Percentiles rank a stretch among this genome's conserved stretches.
These are phyloP conservation scores for Xanthoceras sorbifolium DNA, from an alignment of 345 rosid genomes.

Conservation along the genomic window DNA sequence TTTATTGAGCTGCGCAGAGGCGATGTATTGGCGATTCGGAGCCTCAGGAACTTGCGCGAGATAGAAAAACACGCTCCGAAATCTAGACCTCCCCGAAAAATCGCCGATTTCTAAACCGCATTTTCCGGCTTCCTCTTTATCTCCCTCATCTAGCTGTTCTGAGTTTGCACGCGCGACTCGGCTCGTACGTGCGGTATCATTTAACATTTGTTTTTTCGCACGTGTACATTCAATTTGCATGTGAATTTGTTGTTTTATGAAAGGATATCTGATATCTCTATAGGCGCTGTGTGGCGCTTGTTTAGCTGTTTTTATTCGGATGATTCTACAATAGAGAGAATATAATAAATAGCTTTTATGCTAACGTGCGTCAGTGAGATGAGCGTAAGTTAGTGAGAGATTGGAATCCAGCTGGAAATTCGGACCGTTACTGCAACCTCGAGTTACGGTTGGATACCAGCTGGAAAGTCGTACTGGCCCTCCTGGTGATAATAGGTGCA, in stretches of 20 bases:
- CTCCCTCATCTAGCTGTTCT: neutral
- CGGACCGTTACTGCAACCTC: conserved; percentile 52
- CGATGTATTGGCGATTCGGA: conserved; percentile 57
- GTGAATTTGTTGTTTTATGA: conserved; percentile 29
- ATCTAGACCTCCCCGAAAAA: conserved; percentile 65
- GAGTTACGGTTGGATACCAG: conserved; percentile 42
- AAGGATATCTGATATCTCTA: neutral
- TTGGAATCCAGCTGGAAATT: conserved; percentile 72
- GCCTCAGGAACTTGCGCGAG: conserved; percentile 71
- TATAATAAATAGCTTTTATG: neutral
- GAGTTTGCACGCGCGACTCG: conserved; percentile 11
- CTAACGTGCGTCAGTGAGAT: conserved; percentile 23
- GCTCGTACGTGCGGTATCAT: conserved; percentile 2
- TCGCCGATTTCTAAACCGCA: conserved; percentile 55
- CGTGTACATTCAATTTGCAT: conserved; percentile 38
- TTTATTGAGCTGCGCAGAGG: conserved; percentile 40
- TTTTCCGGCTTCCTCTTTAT: conserved; percentile 3
- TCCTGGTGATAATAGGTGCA: too few relatives aligned
- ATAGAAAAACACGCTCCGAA: conserved; percentile 36
- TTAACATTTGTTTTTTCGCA: conserved; percentile 1
- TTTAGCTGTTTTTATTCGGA: neutral
- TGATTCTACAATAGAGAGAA: neutral
- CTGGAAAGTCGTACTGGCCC: conserved; percentile 39
- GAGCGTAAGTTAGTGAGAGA: conserved; percentile 29
- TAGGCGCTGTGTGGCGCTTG: neutral